Evolutionary conservation across 495 filamentous ascomycete species (phyloP).

Genomic region (Xylaria venustula): DNA sequence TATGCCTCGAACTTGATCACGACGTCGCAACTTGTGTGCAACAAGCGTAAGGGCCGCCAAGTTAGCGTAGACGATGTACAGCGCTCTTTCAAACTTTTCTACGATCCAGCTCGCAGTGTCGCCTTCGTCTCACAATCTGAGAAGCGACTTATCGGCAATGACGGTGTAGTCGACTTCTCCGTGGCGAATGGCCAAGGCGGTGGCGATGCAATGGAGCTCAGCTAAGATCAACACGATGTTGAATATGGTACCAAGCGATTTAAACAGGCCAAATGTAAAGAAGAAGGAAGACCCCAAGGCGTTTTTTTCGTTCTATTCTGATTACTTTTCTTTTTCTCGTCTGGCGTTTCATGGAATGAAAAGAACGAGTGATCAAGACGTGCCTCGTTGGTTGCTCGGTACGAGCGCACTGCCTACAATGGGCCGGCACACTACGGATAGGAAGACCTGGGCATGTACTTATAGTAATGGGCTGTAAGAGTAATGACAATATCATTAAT

Average conservation of each 20-base stretch:
- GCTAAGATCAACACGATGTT: constrained; percentile 22
- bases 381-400: neutral
- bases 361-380: constrained; percentile 16
- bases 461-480: constrained; percentile 4
- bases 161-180: constrained; percentile 70
- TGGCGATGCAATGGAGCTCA: constrained; percentile 81
- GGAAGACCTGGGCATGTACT: constrained; percentile 11
- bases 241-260: neutral
- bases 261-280: neutral
- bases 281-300: too few relatives aligned
- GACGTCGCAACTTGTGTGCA: constrained; percentile 75
- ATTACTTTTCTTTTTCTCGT: constrained; percentile 1
- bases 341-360: constrained; percentile 28
- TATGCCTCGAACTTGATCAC: constrained; percentile 97
- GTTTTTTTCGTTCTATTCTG: too few relatives aligned
- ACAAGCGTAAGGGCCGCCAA: constrained; percentile 75
- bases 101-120: constrained; percentile 81
- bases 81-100: constrained; percentile 90
- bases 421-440: constrained; percentile 6
- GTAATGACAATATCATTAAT: constrained; percentile 6
- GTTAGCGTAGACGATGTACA: constrained; percentile 87
- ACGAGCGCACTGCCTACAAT: neutral
- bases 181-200: constrained; percentile 54
- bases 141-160: constrained; percentile 86
- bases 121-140: constrained; percentile 88